Conservation (phyloP, 202 grass and related monocot species). For the Bolboschoenoplectus hybrid region DNA sequence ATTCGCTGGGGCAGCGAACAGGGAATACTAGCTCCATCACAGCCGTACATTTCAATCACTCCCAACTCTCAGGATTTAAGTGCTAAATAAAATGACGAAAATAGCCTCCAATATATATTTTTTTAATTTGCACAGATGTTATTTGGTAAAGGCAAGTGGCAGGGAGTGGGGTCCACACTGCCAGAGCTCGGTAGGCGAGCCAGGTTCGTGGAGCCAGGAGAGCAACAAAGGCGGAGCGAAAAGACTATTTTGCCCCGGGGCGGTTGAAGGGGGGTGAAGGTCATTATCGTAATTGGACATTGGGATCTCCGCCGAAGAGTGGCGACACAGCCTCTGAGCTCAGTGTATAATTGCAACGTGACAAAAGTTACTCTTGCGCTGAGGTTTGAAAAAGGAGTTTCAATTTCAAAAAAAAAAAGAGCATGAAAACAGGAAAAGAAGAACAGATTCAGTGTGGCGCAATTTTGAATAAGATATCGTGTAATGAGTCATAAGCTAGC, state of each 20-base stretch:
- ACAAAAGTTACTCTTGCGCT: background rate
- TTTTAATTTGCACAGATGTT: background rate
- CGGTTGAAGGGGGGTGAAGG: background rate
- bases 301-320: constrained; percentile 13
- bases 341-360: background rate
- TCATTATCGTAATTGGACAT: constrained; percentile 11
- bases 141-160: constrained; percentile 25
- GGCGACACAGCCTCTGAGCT: background rate
- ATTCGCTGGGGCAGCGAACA: background rate
- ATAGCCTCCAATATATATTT: background rate
- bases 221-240: background rate
- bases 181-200: background rate
- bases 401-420: no score
- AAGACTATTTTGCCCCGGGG: constrained; percentile 7
- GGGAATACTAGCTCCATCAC: background rate
- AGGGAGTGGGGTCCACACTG: constrained; percentile 18
- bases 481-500: background rate
- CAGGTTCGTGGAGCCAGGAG: constrained; percentile 11
- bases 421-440: background rate
- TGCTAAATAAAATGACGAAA: background rate
- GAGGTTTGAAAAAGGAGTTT: background rate
- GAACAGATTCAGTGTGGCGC: background rate
- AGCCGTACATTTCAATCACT: background rate
- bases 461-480: background rate
- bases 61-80: background rate